Base-by-base conservation (phyloP, 208 protist species). In the Acanthamoeba royreba region DNA sequence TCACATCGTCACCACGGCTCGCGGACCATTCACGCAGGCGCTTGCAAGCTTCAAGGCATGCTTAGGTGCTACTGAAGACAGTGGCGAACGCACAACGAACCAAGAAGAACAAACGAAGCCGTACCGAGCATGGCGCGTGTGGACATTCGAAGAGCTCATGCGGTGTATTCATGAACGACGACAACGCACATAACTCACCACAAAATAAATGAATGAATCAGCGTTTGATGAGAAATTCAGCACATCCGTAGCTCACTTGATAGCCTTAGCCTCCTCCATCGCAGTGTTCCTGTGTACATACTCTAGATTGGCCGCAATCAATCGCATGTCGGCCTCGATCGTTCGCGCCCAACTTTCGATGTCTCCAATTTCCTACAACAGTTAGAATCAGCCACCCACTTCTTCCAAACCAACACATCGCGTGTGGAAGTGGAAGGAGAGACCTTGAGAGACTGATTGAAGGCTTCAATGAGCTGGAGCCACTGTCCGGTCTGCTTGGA, bases 371-470 rank as follows among this genome's bases (percentile, higher is more conserved):
- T 93, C 91, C 91, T 93, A 42, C 17, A n/a, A 25, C 45, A 17
- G 31, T n/a, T 1, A 77, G 17, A 40, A 17, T 1, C 11, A 88
- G 9, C 19, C 28, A 89, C 33, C 2, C 42, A 33, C 0, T 28
- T 63, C 17, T 0, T 61, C 35, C 31, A 89, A 77, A 89, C n/a
- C 43, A 42, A 69, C n/a, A n/a, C n/a, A n/a, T n/a, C n/a, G n/a
- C n/a, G n/a, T n/a, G n/a, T n/a, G 22, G n/a, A 31, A 40, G 31
- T 11, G 35, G 33, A n/a, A 66, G 83, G 38, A 46, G 28, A 31
- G 25, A 94, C 92, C 74, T 94, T 94, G 46, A 94, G 92, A 35
- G 77, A 47, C 49, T 94, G 92, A 38, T 94, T 94, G 52, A 94
- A 94, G 45, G 47, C 53, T 49, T 94, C 92, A 42, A 94, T 88